Base-by-base conservation (phyloP, 345 rosid species). In the Cardiospermum halicacabum region DNA sequence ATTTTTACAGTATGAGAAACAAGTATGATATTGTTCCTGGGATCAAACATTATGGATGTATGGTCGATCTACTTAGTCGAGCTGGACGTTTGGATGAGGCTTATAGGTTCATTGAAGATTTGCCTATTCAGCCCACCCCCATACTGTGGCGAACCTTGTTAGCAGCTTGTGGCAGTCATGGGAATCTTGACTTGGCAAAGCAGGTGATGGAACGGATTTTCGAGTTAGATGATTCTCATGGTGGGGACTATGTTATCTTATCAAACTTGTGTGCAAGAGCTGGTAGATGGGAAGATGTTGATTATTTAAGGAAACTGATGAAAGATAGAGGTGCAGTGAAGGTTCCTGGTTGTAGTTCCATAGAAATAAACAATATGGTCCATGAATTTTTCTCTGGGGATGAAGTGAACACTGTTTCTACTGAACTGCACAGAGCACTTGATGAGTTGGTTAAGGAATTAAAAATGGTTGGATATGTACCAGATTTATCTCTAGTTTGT, bases 41-140 rank as follows among this genome's bases (percentile, higher is more conserved):
- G 42, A 69, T 82, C 30, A 89, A 86, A 73, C 98, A 92, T 83
- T 87, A 83, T 45, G 98, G 96, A 48, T 89, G 96, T 67, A 85
- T 92, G 91, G 95, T 87, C 7, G 96, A 89, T 78, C 76, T 92
- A 74, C 83, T 89, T 45, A 87, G 93, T 50, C 81, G 96, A 76
- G 92, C 88, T 55, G 98, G 98, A 66, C 66, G 12, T 45, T 69
- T 92, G 65, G 68, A 85, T 36, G 78, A 72, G 75, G 96, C 96
- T 24, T 84, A 70, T 72, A 56, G 72, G 31, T 87, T 89, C 76
- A 81, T 92, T 42, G 73, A 81, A 32, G 69, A 69, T 30, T 81
- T 89, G 67, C 87, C 93, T 0, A 64, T 82, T 37, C 74, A 63
- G 51, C 86, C 91, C 4, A 84, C 88, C 5, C 85, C 89, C 4